Base-by-base conservation (phyloP, 2,329 filamentous ascomycete genomes). In the Aureobasidium uvarum region DNA sequence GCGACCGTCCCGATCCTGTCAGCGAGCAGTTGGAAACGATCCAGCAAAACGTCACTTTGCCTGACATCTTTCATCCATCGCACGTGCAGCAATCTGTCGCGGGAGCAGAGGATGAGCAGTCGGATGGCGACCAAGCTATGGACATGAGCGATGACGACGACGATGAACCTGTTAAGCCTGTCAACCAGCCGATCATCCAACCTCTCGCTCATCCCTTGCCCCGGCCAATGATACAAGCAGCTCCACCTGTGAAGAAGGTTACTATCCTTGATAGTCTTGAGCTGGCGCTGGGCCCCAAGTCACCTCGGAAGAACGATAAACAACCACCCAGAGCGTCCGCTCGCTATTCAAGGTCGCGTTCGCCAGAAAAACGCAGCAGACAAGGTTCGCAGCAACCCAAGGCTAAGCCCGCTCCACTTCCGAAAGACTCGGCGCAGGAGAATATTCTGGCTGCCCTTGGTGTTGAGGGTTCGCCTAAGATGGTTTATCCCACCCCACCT, bases 401-500 rank as follows among this genome's bases (percentile, higher is more conserved):
- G 23, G 54, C 46, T 14, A 67, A 67, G 64, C 64, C 67, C 71
- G n/a, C 66, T 67, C 10, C 71, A 66, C 65, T 67, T 68, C 55
- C 64, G 67, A 31, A 67, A 69, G 50, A 71, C 64, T 10, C 67
- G 67, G 48, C 74, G 68, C 31, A 76, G 67, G 76, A 77, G 65
- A 73, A 74, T 36, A 70, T 77, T 16, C 71, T 77, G 38, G 74
- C 75, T 3, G 69, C 70, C 7, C 69, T 77, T 18, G 76, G 76
- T 14, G 76, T 77, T 11, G 75, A 73, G 28, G 76, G 76, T 25
- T 74, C 73, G 18, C 74, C 76, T 7, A 76, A 75, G 66, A 66
- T 72, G 20, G 74, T 77, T 36, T 77, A 74, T 66, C 69, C 75
- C 65, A 77, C 75, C 20, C 75, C 75, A 25, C 74, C 74, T 31